Evolutionary conservation across 1,139 yeast species (phyloP).

Genomic region (Wickerhamomyces sp.): DNA sequence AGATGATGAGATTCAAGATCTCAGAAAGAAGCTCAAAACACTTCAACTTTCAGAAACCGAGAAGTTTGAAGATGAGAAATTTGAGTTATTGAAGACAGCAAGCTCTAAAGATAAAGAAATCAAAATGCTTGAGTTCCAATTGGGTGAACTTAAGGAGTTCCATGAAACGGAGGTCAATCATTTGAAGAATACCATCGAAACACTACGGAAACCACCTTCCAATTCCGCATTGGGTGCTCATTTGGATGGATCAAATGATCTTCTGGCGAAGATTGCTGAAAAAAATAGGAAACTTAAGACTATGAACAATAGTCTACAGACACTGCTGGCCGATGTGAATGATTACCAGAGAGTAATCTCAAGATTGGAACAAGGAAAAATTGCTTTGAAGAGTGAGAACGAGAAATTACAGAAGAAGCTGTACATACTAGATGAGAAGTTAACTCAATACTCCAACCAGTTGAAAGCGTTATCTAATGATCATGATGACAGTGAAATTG

Average conservation of each 20-base stretch:
- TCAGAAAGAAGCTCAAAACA: constrained; percentile 25
- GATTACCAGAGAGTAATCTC: constrained; percentile 21
- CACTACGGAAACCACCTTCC: background rate
- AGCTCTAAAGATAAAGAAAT: constrained; percentile 33
- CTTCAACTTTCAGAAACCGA: constrained; percentile 16
- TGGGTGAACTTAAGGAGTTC: constrained; percentile 30
- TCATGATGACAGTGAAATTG: constrained; percentile 4
- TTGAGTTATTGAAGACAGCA: constrained; percentile 30
- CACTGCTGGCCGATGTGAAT: constrained; percentile 11
- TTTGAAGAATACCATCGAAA: constrained; percentile 11
- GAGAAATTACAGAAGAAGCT: constrained; percentile 21
- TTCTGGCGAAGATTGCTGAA: constrained; percentile 23
- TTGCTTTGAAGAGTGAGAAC: constrained; percentile 13
- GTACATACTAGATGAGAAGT: constrained; percentile 3
- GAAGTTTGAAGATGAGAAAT: constrained; percentile 32
- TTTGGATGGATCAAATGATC: constrained; percentile 6
- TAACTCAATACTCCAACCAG: background rate
- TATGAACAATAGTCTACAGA: constrained; percentile 15
- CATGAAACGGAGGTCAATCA: constrained; percentile 28
- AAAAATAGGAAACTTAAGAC: constrained; percentile 22
- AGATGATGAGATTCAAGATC: constrained; percentile 32
- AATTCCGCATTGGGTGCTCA: background rate
- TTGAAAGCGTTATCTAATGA: background rate
- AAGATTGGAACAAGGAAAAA: constrained; percentile 16
- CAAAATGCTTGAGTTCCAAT: constrained; percentile 33